Evolutionary conservation across 805 yeast genomes (phyloP).

Genomic region (Cyberlindnera mrakii): DNA sequence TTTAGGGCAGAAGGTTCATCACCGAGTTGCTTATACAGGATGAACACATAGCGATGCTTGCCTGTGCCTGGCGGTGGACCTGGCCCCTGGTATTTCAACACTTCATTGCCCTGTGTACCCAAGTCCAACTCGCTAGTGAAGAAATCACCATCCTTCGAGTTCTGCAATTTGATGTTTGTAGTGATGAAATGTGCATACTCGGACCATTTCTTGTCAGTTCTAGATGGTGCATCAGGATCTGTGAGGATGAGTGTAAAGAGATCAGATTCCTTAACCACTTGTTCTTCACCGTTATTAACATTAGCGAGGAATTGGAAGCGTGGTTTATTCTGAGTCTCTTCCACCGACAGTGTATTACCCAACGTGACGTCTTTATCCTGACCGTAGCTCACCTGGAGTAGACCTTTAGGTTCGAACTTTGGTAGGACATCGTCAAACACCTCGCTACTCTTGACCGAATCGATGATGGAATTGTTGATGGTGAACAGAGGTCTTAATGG

Average conservation of each 20-base stretch:
- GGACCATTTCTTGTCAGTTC: slow-evolving; percentile 79
- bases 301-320: slow-evolving; percentile 53
- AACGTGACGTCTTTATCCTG: slow-evolving; percentile 56
- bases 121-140: slow-evolving; percentile 31
- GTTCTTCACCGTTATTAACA: slow-evolving; percentile 8
- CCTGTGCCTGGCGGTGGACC: slow-evolving; percentile 89
- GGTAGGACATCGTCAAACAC: slow-evolving; percentile 38
- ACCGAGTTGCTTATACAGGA: slow-evolving; percentile 59
- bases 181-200: slow-evolving; percentile 76
- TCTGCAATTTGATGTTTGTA: slow-evolving; percentile 44
- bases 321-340: slow-evolving; percentile 66
- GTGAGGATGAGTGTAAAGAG: slow-evolving; percentile 73
- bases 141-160: slow-evolving; percentile 30
- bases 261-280: slow-evolving; percentile 31
- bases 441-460: slow-evolving; percentile 33
- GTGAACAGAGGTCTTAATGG: slow-evolving; percentile 21
- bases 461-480: slow-evolving; percentile 26
- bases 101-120: slow-evolving; percentile 31
- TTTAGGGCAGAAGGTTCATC: slow-evolving; percentile 29
- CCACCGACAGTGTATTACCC: slow-evolving; percentile 67
- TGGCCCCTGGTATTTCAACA: slow-evolving; percentile 69
- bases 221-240: slow-evolving; percentile 92
- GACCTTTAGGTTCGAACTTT: slow-evolving; percentile 24
- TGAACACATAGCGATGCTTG: slow-evolving; percentile 78
- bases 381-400: slow-evolving; percentile 62